A percentile compares a stretch with the other conserved stretches of the same genome.
These are phyloP conservation scores for Rubia yunnanensis DNA, from an alignment of 257 asterid species.

Conservation along the genomic window DNA sequence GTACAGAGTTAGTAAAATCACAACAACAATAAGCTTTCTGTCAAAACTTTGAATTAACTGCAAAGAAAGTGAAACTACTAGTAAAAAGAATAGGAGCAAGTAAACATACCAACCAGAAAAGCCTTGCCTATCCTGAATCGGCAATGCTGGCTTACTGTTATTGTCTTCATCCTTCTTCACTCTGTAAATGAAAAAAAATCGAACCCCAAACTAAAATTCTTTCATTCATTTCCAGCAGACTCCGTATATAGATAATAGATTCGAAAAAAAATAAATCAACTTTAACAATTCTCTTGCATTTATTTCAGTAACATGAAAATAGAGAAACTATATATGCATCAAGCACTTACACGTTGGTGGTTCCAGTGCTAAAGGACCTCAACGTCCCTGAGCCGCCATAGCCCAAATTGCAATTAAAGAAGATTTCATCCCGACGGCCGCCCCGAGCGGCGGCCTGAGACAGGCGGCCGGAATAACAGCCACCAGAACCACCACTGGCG, in stretches of 20 bases:
- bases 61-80: no score
- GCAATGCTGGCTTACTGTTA: constrained; percentile 12
- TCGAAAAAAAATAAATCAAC: neutral
- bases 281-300: neutral
- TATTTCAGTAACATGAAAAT: neutral
- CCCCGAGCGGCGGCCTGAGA: constrained; percentile 12
- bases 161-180: constrained; percentile 21
- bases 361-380: constrained; percentile 20
- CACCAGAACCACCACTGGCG: neutral
- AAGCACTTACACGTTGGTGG: constrained; percentile 14
- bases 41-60: no score
- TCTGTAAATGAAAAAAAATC: constrained; percentile 19
- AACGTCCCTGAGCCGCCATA: constrained; percentile 21
- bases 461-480: neutral
- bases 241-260: no score
- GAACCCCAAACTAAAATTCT: neutral
- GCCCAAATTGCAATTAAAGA: constrained; percentile 3
- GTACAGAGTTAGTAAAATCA: no score
- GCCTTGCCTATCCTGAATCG: constrained; percentile 26
- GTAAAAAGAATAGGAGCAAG: neutral
- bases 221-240: neutral
- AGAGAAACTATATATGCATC: neutral
- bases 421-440: constrained; percentile 12
- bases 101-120: constrained; percentile 39
- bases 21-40: no score